Evolutionary conservation across 2,329 filamentous ascomycete genomes (phyloP), one percentile per base, ranked within the genome.

Genomic region (Camillea tinctor): DNA sequence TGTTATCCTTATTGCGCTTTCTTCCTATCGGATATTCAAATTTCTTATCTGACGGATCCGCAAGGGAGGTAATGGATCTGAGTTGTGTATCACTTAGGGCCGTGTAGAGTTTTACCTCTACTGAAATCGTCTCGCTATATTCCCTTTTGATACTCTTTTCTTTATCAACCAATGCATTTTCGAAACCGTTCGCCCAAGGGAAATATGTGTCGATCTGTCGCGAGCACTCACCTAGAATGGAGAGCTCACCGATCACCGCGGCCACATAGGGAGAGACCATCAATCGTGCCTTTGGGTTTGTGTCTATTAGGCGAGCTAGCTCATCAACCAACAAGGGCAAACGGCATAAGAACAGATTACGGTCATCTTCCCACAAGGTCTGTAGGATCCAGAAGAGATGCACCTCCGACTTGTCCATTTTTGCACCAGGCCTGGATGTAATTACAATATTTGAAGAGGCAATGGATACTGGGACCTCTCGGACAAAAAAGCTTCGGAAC

Each of bases 161-260:
- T 19, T 59, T 59, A 0, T 75, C 62, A 1, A 63, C 62, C n/a
- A 72, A 54, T 2, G 67, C 63, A 8, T 55, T 11, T 6, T 79
- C 74, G 52, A 80, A 81, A 0, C 64, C 71, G 30, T 68, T 70
- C 2, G 80, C 78, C 80, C 81, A 83, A 0, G 81, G 81, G 52
- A 80, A 77, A 61, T 78, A 84, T 0, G 77, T 59, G 1, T 80
- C 68, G 2, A 85, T 64, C 59, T 84, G 80, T 4, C 71, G 69
- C 7, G 77, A 24, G 54, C 79, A 80, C 60, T 84, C 71, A 1
- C 73, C 64, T 0, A 83, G 48, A 36, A 85, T 75, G 2, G 80
- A 76, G 0, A 84, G 68, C 17, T 82, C 76, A 2, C 77, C 75
- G 7, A 85, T 73, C 0, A 75, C 49, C 0, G 57, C 58, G 1